Base-by-base conservation (phyloP, 1,139 yeast genomes). In the Pichia inconspicua region DNA sequence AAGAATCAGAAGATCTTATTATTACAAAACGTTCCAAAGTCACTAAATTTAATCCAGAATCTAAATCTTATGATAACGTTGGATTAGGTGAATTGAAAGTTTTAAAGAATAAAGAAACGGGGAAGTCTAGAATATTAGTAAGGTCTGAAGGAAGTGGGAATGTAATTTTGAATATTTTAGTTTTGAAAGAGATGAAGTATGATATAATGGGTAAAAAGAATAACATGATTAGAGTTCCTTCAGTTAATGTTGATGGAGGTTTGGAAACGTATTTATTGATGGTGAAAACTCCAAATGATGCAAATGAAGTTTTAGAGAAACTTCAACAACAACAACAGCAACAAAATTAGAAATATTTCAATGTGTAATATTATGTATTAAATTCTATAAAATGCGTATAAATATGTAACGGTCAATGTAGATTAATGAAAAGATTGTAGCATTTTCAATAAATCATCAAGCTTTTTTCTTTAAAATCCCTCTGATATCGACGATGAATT, bases 21-120 rank as follows among this genome's bases (percentile, higher is more conserved):
- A 85, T 75, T 58, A 77, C 82, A 37, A 83, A 84, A 60, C 76
- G 86, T 59, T 76, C 94, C 10, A 88, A 88, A 62, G 70, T 89
- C 42, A 80, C 82, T 77, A 71, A 80, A 48, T 78, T 78, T 47
- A 74, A 80, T 49, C 62, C 68, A 19, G 73, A 77, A 37, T 73
- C 74, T 44, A 71, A 72, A 42, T 75, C 78, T 11, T 84, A 83
- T 58, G 70, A 69, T 25, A 69, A 78, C 22, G 77, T 78, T 56
- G 97, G 97, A 9, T 71, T 89, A 2, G 98, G 98, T 4, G 89
- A 83, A 46, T 70, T 90, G 56, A 84, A 87, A 59, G 71, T 92
- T 12, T 70, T 90, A 52, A 78, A 75, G 50, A 75, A 82, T 58
- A 74, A 73, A 45, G 73, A 70, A 2, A 76, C 80, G 4, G 66